A percentile compares a stretch with the other conserved stretches of the same genome.
These are phyloP conservation scores for Dalbergia oliveri DNA, from an alignment of 306 rosid species.

Conservation along the genomic window DNA sequence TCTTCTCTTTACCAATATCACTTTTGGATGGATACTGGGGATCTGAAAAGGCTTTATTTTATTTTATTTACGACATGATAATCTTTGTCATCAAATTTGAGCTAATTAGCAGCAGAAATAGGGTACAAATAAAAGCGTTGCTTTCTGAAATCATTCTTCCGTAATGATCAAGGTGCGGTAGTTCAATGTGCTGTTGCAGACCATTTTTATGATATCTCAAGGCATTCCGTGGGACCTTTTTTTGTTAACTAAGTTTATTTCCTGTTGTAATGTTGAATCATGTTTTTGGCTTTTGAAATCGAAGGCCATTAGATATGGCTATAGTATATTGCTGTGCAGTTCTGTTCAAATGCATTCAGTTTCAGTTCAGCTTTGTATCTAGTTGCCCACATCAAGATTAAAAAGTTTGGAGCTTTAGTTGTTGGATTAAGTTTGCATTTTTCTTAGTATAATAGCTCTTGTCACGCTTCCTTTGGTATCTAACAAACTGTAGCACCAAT, in stretches of 20 bases:
- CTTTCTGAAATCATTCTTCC: background rate
- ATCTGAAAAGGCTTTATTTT: conserved; percentile 58
- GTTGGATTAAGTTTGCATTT: conserved; percentile 22
- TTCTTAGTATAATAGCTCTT: background rate
- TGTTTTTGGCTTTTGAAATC: conserved; percentile 27
- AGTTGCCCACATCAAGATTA: background rate
- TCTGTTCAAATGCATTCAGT: conserved; percentile 25
- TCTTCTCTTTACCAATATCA: background rate
- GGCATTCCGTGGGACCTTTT: background rate
- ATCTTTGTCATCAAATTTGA: background rate
- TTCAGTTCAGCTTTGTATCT: conserved; percentile 6
- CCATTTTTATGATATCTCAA: conserved; percentile 1
- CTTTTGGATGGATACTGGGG: conserved; percentile 3
- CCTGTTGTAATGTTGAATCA: background rate
- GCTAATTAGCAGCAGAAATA: background rate
- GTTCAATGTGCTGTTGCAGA: background rate
- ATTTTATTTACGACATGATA: background rate
- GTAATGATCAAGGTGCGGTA: background rate
- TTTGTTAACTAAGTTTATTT: background rate
- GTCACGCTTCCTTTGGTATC: conserved; percentile 33
- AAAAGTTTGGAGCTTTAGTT: background rate
- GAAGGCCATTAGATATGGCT: conserved; percentile 17
- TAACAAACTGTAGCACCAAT: background rate
- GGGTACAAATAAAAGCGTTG: background rate
- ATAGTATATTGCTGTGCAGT: background rate